These are phyloP conservation scores for Fraxinus floribunda DNA, from an alignment of 305 asterid species.

Conservation along the genomic window DNA sequence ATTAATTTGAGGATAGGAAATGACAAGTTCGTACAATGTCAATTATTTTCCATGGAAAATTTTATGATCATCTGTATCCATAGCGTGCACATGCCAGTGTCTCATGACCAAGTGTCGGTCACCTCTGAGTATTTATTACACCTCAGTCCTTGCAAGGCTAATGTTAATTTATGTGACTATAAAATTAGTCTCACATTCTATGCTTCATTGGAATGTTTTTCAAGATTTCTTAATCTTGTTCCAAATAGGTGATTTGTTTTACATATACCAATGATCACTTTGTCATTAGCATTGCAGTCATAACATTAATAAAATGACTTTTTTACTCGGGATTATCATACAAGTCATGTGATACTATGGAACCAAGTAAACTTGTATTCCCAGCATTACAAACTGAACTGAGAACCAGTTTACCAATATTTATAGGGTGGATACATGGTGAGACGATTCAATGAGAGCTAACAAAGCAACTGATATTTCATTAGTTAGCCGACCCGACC, in stretches of 20 bases:
- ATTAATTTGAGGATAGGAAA: neutral
- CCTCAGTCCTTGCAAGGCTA: neutral
- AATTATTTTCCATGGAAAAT: neutral
- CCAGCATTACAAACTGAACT: neutral
- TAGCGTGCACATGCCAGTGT: neutral
- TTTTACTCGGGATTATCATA: neutral
- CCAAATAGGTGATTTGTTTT: neutral
- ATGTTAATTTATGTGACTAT: neutral
- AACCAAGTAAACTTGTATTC: neutral
- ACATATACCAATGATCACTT: neutral
- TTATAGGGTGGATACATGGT: neutral
- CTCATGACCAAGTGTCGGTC: neutral
- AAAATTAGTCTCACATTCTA: neutral
- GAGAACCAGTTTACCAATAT: neutral
- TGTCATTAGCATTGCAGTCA: neutral
- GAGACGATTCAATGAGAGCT: neutral
- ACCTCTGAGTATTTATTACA: neutral
- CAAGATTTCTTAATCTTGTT: neutral
- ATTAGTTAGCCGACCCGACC: neutral
- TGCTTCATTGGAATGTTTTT: neutral
- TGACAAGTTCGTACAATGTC: neutral
- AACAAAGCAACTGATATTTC: neutral
- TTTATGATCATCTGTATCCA: neutral
- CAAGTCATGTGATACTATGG: neutral
- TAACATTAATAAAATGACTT: neutral